These are phyloP conservation scores for Stereocaulon alpinum DNA, from an alignment of 495 filamentous ascomycete genomes.

Conservation along the genomic window DNA sequence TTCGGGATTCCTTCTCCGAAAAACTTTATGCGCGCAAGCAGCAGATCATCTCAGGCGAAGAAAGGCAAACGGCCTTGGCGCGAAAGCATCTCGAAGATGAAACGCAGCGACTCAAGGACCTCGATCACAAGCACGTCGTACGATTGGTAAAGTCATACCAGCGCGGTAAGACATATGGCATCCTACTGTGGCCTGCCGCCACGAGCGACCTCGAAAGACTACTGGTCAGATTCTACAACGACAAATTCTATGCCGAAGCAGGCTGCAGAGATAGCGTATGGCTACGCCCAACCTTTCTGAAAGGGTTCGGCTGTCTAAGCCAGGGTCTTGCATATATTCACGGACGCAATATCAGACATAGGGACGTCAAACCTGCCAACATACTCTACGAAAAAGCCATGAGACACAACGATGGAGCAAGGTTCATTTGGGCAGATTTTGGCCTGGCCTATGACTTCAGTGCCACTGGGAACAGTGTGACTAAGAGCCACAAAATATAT, in stretches of 20 bases:
- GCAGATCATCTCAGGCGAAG: background rate
- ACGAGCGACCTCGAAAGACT: conserved; percentile 10
- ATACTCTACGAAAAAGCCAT: conserved; percentile 9
- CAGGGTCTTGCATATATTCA: conserved; percentile 8
- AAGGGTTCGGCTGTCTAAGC: conserved; percentile 9
- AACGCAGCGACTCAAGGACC: conserved; percentile 9
- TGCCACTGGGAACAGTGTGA: conserved; percentile 10
- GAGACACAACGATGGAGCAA: background rate
- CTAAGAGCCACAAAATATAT: conserved; percentile 2
- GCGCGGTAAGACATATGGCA: conserved; percentile 9
- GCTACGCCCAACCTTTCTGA: conserved; percentile 2
- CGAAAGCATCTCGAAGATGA: conserved; percentile 14
- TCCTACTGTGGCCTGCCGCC: conserved; percentile 15
- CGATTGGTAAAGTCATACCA: conserved; percentile 16
- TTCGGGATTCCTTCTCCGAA: conserved; percentile 3
- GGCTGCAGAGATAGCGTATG: background rate
- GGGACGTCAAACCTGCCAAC: conserved; percentile 16
- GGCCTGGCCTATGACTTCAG: conserved; percentile 34
- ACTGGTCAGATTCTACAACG: background rate
- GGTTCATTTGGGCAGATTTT: conserved; percentile 20
- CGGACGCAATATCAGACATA: conserved; percentile 7
- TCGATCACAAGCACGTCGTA: conserved; percentile 14
- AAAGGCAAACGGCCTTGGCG: background rate
- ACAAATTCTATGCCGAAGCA: background rate
- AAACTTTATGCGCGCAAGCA: conserved; percentile 6